Conservation (phyloP, 2,329 filamentous ascomycete species). For the Diplodia mutila region DNA sequence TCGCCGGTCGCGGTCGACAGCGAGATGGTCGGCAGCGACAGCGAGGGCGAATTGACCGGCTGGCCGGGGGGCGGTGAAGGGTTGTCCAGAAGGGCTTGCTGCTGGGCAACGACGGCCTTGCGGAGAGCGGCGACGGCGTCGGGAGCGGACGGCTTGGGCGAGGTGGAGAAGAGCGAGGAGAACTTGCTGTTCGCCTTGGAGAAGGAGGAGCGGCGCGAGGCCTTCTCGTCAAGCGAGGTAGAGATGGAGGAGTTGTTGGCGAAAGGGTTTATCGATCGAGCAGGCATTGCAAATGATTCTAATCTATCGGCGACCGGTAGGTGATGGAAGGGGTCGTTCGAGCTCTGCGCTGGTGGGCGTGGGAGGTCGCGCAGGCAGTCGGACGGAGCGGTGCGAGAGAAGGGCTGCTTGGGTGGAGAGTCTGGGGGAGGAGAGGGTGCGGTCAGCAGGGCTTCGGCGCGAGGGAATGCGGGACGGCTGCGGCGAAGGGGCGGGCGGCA, state of each 20-base stretch:
- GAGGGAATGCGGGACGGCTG: slow-evolving; percentile 7
- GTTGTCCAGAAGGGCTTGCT: slow-evolving; percentile 65
- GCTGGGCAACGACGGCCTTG: slow-evolving; percentile 64
- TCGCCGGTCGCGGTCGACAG: slow-evolving; percentile 83
- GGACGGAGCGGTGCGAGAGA: background rate
- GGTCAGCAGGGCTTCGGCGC: slow-evolving; percentile 12
- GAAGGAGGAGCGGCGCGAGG: slow-evolving; percentile 52
- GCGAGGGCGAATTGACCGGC: slow-evolving; percentile 70
- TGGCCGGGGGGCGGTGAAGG: slow-evolving; percentile 57
- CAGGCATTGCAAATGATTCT: slow-evolving; percentile 55
- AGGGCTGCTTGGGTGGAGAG: background rate
- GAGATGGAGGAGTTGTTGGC: slow-evolving; percentile 55
- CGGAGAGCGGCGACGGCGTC: slow-evolving; percentile 65
- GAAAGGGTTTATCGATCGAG: slow-evolving; percentile 64
- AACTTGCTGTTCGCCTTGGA: slow-evolving; percentile 70
- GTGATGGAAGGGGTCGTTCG: slow-evolving; percentile 6
- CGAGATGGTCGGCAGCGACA: slow-evolving; percentile 87
- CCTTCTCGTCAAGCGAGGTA: slow-evolving; percentile 58
- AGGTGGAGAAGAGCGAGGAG: slow-evolving; percentile 79
- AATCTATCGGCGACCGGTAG: slow-evolving; percentile 20
- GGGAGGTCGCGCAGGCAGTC: background rate
- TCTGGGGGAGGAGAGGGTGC: background rate
- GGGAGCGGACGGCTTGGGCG: slow-evolving; percentile 69
- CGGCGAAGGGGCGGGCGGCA: slow-evolving; percentile 14
- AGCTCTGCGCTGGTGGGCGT: slow-evolving; percentile 13